Evolutionary conservation across 495 filamentous ascomycete species (phyloP), one percentile per base, ranked within the genome.

Genomic region (Cercophora sp.): DNA sequence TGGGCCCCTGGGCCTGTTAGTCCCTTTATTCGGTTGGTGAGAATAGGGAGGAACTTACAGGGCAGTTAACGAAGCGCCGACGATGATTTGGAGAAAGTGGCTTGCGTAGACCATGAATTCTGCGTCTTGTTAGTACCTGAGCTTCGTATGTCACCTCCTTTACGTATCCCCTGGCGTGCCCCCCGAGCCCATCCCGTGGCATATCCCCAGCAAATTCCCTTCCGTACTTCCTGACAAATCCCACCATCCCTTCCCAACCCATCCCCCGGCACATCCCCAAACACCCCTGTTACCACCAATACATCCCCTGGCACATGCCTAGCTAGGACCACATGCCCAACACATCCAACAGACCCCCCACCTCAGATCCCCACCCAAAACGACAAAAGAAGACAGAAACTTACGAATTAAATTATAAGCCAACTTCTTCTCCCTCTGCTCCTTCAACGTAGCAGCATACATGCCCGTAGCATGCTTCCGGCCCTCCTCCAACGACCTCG

Each of bases 401-500:
- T 6, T 32, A 32, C 29, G 77, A 52, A 52, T 72, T 61, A 29
- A 58, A 8, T 61, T 26, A 48, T 72, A 74, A 15, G 74, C 58
- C n/a, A 76, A 58, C 0, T 61, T 37, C 46, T 71, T 70, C 24
- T 27, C 47, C 16, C 46, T 48, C 57, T 72, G 69, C 18, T 57
- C 54, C n/a, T 41, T 5, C 29, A 73, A 54, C 1, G 65, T 59
- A 1, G 57, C 60, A 6, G 57, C 58, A 49, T 76, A 76, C 34
- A 74, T 69, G 9, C 71, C 71, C 15, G 57, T 56, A 0, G 71
- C 71, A 5, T 51, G 46, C 26, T 52, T 52, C 22, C 72, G 70
- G 4, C 71, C 71, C 15, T 70, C 67, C 48, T 76, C 72, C 2
- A 76, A 63, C 0, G 68, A 68, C 1, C 56, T 55, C 22, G 46